Conservation (phyloP, 1,284 basidiomycete genomes). For the Ustilago trichophora region DNA sequence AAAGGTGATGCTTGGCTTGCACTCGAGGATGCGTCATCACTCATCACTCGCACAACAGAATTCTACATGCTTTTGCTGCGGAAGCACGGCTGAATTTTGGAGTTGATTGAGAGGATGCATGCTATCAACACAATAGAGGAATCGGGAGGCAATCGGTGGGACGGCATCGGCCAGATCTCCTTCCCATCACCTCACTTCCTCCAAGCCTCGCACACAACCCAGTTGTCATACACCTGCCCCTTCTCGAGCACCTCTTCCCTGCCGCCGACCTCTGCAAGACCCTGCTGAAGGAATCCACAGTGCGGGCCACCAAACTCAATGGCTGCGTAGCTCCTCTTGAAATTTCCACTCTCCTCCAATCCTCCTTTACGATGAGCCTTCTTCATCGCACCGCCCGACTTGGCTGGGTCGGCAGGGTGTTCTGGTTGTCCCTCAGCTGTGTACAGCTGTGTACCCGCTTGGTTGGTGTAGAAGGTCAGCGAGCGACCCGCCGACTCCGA, state of each 20-base stretch:
- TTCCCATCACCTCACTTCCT: conserved; percentile 9
- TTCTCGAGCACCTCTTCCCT: conserved; percentile 49
- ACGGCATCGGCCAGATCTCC: not conserved
- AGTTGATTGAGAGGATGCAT: no score
- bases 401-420: conserved; percentile 31
- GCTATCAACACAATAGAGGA: no score
- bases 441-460: conserved; percentile 58
- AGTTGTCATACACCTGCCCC: conserved; percentile 52
- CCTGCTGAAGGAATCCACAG: conserved; percentile 49
- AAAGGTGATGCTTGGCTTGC: no score
- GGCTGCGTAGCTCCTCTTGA: conserved; percentile 40
- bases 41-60: no score
- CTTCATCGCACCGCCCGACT: conserved; percentile 42
- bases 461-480: conserved; percentile 55
- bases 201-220: conserved; percentile 50
- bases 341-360: conserved; percentile 34
- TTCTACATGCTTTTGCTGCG: no score
- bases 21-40: no score
- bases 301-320: conserved; percentile 63
- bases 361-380: conserved; percentile 36
- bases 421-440: conserved; percentile 44
- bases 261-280: conserved; percentile 37
- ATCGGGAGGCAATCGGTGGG: no score
- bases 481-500: conserved; percentile 41
- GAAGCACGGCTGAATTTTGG: no score